phyloP scores from a whole-genome alignment of 352 stramenopile species.

The Phytophthora crassamura region DNA sequence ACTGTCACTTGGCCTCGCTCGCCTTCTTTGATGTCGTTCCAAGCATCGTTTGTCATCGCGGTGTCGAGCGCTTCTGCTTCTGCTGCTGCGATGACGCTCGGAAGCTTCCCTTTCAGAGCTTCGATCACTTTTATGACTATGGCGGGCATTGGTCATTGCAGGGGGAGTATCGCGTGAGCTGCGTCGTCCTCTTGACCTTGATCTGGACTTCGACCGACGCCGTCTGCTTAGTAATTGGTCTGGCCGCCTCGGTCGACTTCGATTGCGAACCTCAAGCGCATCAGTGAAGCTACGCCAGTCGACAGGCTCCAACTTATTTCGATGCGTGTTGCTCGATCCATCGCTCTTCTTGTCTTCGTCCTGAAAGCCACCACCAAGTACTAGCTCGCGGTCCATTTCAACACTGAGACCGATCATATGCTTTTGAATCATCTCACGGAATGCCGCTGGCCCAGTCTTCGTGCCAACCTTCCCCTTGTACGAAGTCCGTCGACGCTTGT shows the following conservation, averaged over 20 bases:
- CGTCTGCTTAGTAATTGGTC: not conserved
- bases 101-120: conserved; percentile 1
- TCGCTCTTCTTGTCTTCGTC: not conserved
- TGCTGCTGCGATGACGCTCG: conserved; percentile 9
- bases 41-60: not conserved
- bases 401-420: conserved; percentile 68
- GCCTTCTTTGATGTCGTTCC: not conserved
- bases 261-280: conserved; percentile 50
- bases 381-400: conserved; percentile 46
- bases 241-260: conserved; percentile 15
- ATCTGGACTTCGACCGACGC: conserved; percentile 19
- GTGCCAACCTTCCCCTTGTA: conserved; percentile 58
- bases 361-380: conserved; percentile 32
- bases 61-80: conserved; percentile 22
- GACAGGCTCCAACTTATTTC: conserved; percentile 1
- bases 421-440: conserved; percentile 71
- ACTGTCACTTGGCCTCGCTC: conserved; percentile 7
- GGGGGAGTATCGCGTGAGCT: not conserved
- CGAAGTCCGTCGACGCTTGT: conserved; percentile 63
- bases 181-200: conserved; percentile 15
- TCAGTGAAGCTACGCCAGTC: conserved; percentile 40
- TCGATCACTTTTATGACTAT: not conserved
- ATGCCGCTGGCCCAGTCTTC: conserved; percentile 45
- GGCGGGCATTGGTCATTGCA: not conserved
- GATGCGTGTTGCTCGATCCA: not conserved